A percentile compares a stretch with the other conserved stretches of the same genome.
Evolutionary conservation across 106 monocot genomes (phyloP).

Genomic region (Acorus gramineus): DNA sequence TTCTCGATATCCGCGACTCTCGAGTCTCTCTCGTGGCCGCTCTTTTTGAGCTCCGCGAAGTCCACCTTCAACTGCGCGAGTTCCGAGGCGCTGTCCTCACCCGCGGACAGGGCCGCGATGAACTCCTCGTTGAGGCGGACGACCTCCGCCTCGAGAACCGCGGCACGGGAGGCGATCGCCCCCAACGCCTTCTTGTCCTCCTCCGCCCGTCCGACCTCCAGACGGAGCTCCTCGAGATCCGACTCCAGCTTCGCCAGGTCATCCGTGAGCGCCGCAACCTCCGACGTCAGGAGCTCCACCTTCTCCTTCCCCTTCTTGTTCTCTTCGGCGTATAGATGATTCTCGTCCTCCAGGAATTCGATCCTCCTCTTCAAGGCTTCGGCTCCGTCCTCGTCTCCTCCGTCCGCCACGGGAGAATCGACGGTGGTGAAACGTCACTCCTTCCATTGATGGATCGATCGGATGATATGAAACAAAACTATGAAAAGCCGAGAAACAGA

Average conservation of each 20-base stretch:
- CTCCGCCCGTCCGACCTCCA: not conserved
- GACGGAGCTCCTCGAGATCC: not conserved
- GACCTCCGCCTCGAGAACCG: slow-evolving; percentile 21
- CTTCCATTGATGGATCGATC: not conserved
- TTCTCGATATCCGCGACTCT: not conserved
- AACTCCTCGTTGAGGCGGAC: slow-evolving; percentile 19
- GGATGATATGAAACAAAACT: too few relatives aligned
- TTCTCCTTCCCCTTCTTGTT: not conserved
- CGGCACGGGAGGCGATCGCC: slow-evolving; percentile 12
- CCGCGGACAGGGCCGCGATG: slow-evolving; percentile 9
- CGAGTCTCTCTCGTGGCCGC: not conserved
- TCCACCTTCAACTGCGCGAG: not conserved
- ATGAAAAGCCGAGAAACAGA: too few relatives aligned
- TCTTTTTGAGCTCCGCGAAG: not conserved
- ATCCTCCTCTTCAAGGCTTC: too few relatives aligned
- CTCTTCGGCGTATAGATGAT: too few relatives aligned
- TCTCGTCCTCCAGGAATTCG: too few relatives aligned
- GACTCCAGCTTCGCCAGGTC: slow-evolving; percentile 5
- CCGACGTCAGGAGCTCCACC: not conserved
- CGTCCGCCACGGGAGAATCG: not conserved
- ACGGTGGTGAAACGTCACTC: not conserved
- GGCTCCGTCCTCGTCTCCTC: not conserved
- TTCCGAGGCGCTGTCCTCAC: slow-evolving; percentile 10
- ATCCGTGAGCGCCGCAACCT: not conserved
- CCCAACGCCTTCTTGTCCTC: not conserved